These are phyloP conservation scores for Russula sp. DNA, from an alignment of 768 basidiomycete species.

Conservation along the genomic window DNA sequence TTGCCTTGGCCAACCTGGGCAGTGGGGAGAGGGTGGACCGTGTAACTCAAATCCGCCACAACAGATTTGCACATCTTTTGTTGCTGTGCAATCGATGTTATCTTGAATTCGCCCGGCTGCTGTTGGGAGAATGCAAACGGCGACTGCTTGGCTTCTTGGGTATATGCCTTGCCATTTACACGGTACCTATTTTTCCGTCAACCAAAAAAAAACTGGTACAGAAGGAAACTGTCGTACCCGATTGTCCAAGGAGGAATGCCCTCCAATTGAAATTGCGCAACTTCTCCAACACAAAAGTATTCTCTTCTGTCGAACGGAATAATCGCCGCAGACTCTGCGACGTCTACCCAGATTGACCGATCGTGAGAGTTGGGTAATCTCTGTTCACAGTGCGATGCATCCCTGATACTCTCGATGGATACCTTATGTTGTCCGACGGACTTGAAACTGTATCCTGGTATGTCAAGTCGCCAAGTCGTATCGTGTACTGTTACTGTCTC, in stretches of 20 bases:
- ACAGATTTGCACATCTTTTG: conserved; percentile 88
- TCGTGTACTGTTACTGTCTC: conserved; percentile 51
- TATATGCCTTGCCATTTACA: conserved; percentile 69
- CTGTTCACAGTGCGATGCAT: conserved; percentile 81
- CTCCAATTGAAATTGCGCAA: conserved; percentile 87
- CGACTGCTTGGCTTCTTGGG: conserved; percentile 71
- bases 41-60: conserved; percentile 69
- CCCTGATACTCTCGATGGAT: conserved; percentile 71
- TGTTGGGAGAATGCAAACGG: conserved; percentile 86
- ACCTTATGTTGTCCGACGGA: conserved; percentile 81
- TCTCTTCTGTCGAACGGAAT: conserved; percentile 73
- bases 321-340: conserved; percentile 95
- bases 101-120: conserved; percentile 76
- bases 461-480: conserved; percentile 66
- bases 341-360: conserved; percentile 78
- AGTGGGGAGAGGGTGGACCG: conserved; percentile 79
- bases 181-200: conserved; percentile 58
- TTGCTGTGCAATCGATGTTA: conserved; percentile 87
- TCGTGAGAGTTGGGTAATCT: conserved; percentile 58
- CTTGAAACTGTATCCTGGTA: conserved; percentile 67
- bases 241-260: conserved; percentile 93
- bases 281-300: conserved; percentile 89
- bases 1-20: conserved; percentile 88
- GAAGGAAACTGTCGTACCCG: conserved; percentile 47
- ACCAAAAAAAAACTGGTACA: conserved; percentile 5